Base-by-base conservation (phyloP, 352 stramenopile genomes). In the Pythium angustatum region DNA sequence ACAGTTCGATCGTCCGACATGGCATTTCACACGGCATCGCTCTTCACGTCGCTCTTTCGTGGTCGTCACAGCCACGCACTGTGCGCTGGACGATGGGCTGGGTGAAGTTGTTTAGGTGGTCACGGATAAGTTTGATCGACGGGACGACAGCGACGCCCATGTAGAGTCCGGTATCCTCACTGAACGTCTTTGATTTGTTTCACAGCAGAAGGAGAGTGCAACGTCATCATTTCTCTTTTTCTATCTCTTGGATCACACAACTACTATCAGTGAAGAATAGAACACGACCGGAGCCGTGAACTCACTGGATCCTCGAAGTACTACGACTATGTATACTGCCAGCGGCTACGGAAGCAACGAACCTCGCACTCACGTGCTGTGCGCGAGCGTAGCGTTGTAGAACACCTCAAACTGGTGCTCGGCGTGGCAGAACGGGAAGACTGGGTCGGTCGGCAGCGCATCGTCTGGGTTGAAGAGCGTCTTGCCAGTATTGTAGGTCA, bases 21-120 rank as follows among this genome's bases (percentile, higher is more conserved):
- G n/a, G n/a, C n/a, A n/a, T n/a, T n/a, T n/a, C n/a, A n/a, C n/a
- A n/a, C n/a, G n/a, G n/a, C n/a, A n/a, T n/a, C n/a, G n/a, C n/a
- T n/a, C n/a, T n/a, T n/a, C n/a, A n/a, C n/a, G n/a, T n/a, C n/a
- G n/a, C n/a, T n/a, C n/a, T n/a, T n/a, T n/a, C n/a, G n/a, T n/a
- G n/a, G n/a, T n/a, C n/a, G n/a, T n/a, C n/a, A n/a, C n/a, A n/a
- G n/a, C n/a, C n/a, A 31, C 61, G 27, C 40, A 98, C 96, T 72
- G 99, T 99, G 64, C 91, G 86, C 73, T 99, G 96, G 14, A 98
- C 85, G 49, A 95, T 92, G 3, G 96, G 94, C 67, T 97, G 81
- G 55, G 92, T 89, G 63, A 97, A 98, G 69, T 98, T 91, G 43
- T 85, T 71, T 8, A 98, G 61, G 77, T 99, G 96, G 43, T 77